Evolutionary conservation across 78 protist species (phyloP), one percentile per base, ranked within the genome.

Genomic region (Andalucia godoyi): DNA sequence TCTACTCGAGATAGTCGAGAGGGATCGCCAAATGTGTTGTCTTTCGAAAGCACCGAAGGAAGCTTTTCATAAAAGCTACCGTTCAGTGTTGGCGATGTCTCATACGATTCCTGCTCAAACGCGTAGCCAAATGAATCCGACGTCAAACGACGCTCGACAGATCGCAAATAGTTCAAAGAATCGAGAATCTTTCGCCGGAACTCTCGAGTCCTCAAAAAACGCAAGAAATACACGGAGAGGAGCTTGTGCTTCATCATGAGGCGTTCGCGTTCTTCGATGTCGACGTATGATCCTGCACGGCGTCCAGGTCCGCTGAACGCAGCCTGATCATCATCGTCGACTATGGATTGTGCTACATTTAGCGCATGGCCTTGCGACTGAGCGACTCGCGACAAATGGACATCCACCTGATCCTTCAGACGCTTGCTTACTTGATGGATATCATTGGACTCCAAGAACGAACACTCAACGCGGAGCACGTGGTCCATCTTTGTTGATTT

Each of bases 111-210:
- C 21, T 12, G 12, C n/a, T 53, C 29, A 15, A 27, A 38, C 25
- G 66, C 13, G 63, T 50, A 64, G 9, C 69, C 69, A 10, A 32
- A 50, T n/a, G 33, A 8, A 23, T 64, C 69, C 13, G 47, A 57
- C 12, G 47, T 7, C 27, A 67, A 4, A 46, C 32, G 6, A 29
- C 73, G 10, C 21, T 23, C 23, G 21, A 52, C 40, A 8, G 65
- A 57, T 10, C 42, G 21, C 30, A 54, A 52, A 42, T 8, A 58
- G 57, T 67, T 67, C 30, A 67, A 43, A 4, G 10, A 3, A 2
- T 52, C 73, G 25, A 67, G 73, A 4, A 67, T n/a, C 39, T 32
- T 2, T 8, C 47, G 10, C n/a, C 62, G 36, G 73, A 67, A 67
- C 30, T 51, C 73, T 5, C 73, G 39, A 4, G 9, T 52, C 6